phyloP scores from a whole-genome alignment of 805 yeast species.

The Kuraishia hungarica region DNA sequence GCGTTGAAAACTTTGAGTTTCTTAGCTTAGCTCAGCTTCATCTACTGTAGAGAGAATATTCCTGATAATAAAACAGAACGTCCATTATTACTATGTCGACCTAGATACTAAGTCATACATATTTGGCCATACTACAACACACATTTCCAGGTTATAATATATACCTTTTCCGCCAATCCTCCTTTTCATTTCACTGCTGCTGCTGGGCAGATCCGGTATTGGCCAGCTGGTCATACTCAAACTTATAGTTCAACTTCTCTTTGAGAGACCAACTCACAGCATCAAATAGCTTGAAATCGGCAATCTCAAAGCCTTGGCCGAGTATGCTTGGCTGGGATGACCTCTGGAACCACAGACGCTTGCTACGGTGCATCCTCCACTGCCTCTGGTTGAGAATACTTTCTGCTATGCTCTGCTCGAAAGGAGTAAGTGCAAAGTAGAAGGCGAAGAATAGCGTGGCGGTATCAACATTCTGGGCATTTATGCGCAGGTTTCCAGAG shows the following conservation, averaged over 20 bases:
- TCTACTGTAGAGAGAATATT: not conserved
- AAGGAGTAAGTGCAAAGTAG: conserved; percentile 32
- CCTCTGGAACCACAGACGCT: conserved; percentile 29
- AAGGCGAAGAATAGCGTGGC: conserved; percentile 33
- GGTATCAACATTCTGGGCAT: conserved; percentile 20
- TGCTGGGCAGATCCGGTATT: not conserved
- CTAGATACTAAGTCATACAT: not conserved
- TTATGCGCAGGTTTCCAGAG: conserved; percentile 14
- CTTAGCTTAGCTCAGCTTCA: too few relatives aligned
- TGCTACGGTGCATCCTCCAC: conserved; percentile 27
- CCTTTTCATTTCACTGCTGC: not conserved
- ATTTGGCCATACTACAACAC: not conserved
- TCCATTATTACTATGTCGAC: not conserved
- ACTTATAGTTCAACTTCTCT: conserved; percentile 30
- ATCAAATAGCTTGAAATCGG: conserved; percentile 35
- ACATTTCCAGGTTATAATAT: not conserved
- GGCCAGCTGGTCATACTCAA: conserved; percentile 24
- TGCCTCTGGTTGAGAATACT: conserved; percentile 23
- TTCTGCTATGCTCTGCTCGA: conserved; percentile 29
- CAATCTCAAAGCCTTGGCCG: conserved; percentile 31
- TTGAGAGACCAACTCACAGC: conserved; percentile 32
- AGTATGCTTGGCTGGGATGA: conserved; percentile 26
- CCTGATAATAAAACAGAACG: not conserved
- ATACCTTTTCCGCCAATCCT: not conserved
- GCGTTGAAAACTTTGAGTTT: too few relatives aligned